Evolutionary conservation across 192 early-diverging fungal genomes (phyloP).

Genomic region (Coemansia sp.): DNA sequence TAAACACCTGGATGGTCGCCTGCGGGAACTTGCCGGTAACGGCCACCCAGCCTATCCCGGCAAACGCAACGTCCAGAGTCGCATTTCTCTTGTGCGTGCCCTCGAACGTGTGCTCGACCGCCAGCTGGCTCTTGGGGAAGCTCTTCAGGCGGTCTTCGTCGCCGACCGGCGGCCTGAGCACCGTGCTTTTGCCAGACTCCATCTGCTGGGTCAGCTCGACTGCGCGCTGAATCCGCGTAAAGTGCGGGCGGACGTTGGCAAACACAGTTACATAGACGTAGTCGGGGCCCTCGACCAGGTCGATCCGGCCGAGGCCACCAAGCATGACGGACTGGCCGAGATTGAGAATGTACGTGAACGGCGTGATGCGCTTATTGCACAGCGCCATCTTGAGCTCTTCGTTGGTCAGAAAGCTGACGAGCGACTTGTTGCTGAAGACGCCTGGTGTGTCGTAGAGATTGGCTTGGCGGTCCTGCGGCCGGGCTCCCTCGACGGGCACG

Average conservation of each 20-base stretch:
- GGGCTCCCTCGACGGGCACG: slow-evolving; percentile 29
- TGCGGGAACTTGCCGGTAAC: slow-evolving; percentile 54
- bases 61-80: slow-evolving; percentile 58
- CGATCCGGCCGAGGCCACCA: slow-evolving; percentile 59
- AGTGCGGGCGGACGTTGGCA: slow-evolving; percentile 55
- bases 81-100: slow-evolving; percentile 50
- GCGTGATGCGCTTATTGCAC: slow-evolving; percentile 47
- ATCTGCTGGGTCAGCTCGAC: slow-evolving; percentile 44
- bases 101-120: slow-evolving; percentile 40
- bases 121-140: slow-evolving; percentile 42
- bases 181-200: slow-evolving; percentile 30
- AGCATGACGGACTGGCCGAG: slow-evolving; percentile 57
- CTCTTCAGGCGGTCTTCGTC: slow-evolving; percentile 24
- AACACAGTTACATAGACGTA: slow-evolving; percentile 59
- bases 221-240: slow-evolving; percentile 55
- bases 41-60: slow-evolving; percentile 64
- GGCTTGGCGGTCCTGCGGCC: slow-evolving; percentile 36
- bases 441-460: slow-evolving; percentile 63
- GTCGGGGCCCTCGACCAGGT: slow-evolving; percentile 50
- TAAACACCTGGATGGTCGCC: slow-evolving; percentile 54
- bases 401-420: slow-evolving; percentile 49
- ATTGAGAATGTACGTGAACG: slow-evolving; percentile 57
- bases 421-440: slow-evolving; percentile 57
- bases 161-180: slow-evolving; percentile 48
- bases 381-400: slow-evolving; percentile 55